phyloP scores from a whole-genome alignment of 495 filamentous ascomycete species.

The Penicillium atrosanguineum region DNA sequence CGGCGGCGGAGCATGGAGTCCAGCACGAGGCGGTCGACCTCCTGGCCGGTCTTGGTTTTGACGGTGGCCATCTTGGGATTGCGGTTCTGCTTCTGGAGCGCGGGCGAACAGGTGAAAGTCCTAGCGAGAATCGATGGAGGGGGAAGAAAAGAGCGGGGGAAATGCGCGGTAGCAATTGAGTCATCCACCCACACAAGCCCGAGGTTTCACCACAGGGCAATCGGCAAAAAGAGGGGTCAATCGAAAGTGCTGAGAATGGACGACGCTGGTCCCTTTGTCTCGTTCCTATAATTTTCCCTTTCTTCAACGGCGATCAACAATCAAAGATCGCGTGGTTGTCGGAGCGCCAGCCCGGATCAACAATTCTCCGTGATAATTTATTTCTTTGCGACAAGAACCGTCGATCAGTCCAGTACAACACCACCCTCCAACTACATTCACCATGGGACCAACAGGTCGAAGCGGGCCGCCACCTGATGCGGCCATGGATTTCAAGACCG shows the following conservation, averaged over 20 bases:
- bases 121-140: constrained; percentile 28
- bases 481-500: constrained; percentile 22
- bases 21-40: constrained; percentile 74
- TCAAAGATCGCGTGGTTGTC: constrained; percentile 6
- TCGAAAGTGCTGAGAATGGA: constrained; percentile 4
- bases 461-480: constrained; percentile 29
- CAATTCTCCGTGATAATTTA: constrained; percentile 28
- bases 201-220: constrained; percentile 17
- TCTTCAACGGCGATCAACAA: constrained; percentile 9
- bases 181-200: constrained; percentile 42
- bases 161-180: constrained; percentile 43
- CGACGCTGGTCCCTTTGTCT: constrained; percentile 8
- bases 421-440: constrained; percentile 4
- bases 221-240: constrained; percentile 4
- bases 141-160: constrained; percentile 38
- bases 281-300: constrained; percentile 3
- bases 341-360: constrained; percentile 18
- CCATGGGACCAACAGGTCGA: constrained; percentile 25
- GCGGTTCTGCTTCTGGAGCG: constrained; percentile 28
- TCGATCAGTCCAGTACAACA: not conserved
- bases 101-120: constrained; percentile 24
- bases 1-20: constrained; percentile 84
- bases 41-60: constrained; percentile 80
- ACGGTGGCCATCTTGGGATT: constrained; percentile 58
- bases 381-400: constrained; percentile 18